Evolutionary conservation across 2,329 filamentous ascomycete genomes (phyloP), one percentile per base, ranked within the genome.

Genomic region (Xylariaceae sp.): DNA sequence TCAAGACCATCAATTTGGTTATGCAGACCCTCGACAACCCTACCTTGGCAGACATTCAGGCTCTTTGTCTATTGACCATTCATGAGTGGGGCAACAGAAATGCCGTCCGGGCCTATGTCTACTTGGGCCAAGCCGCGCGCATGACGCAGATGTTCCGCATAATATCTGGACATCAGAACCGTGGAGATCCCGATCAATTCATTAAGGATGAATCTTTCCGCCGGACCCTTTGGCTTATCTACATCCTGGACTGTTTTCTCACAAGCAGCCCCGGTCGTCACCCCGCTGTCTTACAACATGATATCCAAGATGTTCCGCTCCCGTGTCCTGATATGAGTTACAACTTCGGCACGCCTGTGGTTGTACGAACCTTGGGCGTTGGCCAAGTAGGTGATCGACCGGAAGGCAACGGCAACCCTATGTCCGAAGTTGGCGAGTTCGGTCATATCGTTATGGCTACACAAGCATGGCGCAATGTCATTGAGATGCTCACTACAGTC

Each of bases 91-190:
- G 81, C 44, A 79, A 77, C 51, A 71, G 81, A 40, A 83, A 83
- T 65, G 81, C 81, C 36, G 79, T 84, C 31, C 79, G 81, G 16
- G 81, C 81, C 55, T 84, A 84, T 72, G 78, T 83, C 65, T 83
- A 83, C 63, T 73, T 84, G 19, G 81, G 81, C 57, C 81, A 84
- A 63, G 81, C 81, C 31, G 77, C 80, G n/a, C 79, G 81, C 53
- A 83, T 84, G 80, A 75, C 81, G 31, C 81, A 84, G 69, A 84
- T 84, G 81, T 83, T 79, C 60, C 76, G 80, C 56, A 79, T 84
- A 50, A 75, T 84, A 42, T 79, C 82, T 59, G 75, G 74, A 39
- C 80, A 82, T 59, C 76, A 80, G 58, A 68, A 72, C 40, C 71
- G 74, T 14, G 66, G 69, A 36, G 78, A 80, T 39, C 75, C 76